Percentiles rank a stretch among this genome's conserved stretches.
Evolutionary conservation across 2,329 filamentous ascomycete species (phyloP).

Genomic region (Penicillium sumatraense): DNA sequence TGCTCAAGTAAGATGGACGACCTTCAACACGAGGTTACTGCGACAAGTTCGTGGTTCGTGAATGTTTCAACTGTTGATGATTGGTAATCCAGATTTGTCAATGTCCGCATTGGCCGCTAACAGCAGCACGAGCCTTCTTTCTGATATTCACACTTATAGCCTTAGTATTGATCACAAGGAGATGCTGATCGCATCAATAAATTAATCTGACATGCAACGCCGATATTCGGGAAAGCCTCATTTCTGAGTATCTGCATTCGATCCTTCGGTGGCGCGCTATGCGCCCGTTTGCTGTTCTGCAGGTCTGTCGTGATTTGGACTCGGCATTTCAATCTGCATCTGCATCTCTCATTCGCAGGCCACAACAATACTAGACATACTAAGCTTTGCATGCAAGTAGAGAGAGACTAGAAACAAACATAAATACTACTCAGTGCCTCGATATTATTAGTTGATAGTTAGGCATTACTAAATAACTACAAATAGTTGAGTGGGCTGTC

Average conservation of each 20-base stretch:
- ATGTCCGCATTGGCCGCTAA: background rate
- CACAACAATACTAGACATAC: background rate
- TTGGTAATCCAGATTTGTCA: slow-evolving; percentile 7
- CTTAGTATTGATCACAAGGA: background rate
- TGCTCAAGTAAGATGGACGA: too few species aligned
- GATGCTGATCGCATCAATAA: background rate
- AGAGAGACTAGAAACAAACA: too few species aligned
- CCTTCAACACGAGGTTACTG: too few species aligned
- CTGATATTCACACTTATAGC: background rate
- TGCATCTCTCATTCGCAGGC: background rate
- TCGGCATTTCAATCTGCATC: background rate
- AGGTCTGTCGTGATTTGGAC: slow-evolving; percentile 3
- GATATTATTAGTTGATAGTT: too few species aligned
- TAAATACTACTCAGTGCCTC: too few species aligned
- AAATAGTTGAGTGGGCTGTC: too few species aligned
- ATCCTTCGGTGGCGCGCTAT: slow-evolving; percentile 2
- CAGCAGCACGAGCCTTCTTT: background rate
- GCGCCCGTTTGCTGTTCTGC: slow-evolving; percentile 2
- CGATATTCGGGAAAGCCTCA: background rate
- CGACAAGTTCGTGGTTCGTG: too few species aligned
- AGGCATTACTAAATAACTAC: too few species aligned
- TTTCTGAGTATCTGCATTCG: background rate
- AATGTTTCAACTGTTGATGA: too few species aligned
- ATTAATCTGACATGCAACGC: background rate
- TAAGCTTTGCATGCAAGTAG: background rate